Percentiles rank a stretch among this genome's conserved stretches.
Evolutionary conservation across 768 basidiomycete species (phyloP).

Genomic region (Hericium erinaceus): DNA sequence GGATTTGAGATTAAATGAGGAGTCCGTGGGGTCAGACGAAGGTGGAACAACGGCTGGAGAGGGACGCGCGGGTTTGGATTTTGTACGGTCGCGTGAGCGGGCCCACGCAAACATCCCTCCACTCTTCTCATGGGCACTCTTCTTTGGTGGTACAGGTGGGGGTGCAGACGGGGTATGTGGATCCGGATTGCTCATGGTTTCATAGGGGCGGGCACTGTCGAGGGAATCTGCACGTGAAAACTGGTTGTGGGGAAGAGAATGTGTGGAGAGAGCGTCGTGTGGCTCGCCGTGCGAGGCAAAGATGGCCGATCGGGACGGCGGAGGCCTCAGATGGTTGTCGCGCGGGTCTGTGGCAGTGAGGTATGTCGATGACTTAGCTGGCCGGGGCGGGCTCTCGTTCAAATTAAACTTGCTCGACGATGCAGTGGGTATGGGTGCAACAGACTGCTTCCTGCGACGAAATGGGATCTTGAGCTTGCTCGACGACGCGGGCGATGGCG

Average conservation of each 20-base stretch:
- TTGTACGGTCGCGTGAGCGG: slow-evolving; percentile 28
- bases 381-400: slow-evolving; percentile 23
- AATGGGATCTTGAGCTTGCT: slow-evolving; percentile 39
- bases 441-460: slow-evolving; percentile 24
- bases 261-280: slow-evolving; percentile 44
- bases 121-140: slow-evolving; percentile 23
- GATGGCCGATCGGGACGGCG: slow-evolving; percentile 55
- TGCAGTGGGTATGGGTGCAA: slow-evolving; percentile 15
- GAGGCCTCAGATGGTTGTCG: slow-evolving; percentile 39
- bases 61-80: slow-evolving; percentile 28
- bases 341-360: slow-evolving; percentile 29
- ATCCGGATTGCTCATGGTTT: slow-evolving; percentile 13
- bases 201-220: slow-evolving; percentile 11
- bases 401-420: slow-evolving; percentile 17
- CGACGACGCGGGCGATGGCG: slow-evolving; percentile 25
- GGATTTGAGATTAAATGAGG: slow-evolving; percentile 65
- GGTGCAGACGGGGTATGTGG: slow-evolving; percentile 3
- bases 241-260: slow-evolving; percentile 45
- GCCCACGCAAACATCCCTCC: slow-evolving; percentile 35
- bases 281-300: slow-evolving; percentile 53
- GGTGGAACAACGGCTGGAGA: slow-evolving; percentile 15
- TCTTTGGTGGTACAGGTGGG: slow-evolving; percentile 11
- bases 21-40: slow-evolving; percentile 2
- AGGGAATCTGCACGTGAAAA: neutral
- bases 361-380: slow-evolving; percentile 8